These are phyloP conservation scores for Phycomyces blakesleeanus DNA, from an alignment of 192 early-diverging fungal species.

Conservation along the genomic window DNA sequence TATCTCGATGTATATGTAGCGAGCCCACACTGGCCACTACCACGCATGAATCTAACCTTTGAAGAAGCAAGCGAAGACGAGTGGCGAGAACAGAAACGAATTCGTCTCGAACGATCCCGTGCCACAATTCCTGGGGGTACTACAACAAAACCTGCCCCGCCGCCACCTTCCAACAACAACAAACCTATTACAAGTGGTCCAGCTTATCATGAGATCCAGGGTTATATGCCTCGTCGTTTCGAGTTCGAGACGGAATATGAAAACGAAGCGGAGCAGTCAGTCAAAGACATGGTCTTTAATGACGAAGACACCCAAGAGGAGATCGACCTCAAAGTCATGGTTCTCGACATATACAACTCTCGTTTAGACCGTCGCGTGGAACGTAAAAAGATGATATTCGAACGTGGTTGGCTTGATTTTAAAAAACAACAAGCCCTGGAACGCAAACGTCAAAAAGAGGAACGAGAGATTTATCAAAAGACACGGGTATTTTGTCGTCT, in stretches of 20 bases:
- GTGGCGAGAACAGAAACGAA: conserved; percentile 32
- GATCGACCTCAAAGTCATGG: conserved; percentile 81
- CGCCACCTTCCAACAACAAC: conserved; percentile 12
- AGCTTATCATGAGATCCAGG: conserved; percentile 92
- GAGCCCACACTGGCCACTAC: conserved; percentile 77
- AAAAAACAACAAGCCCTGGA: conserved; percentile 74
- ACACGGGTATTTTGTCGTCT: conserved; percentile 86
- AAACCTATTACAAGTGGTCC: conserved; percentile 80
- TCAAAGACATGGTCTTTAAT: conserved; percentile 92
- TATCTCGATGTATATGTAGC: conserved; percentile 82
- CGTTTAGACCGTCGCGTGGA: conserved; percentile 77
- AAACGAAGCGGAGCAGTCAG: conserved; percentile 89
- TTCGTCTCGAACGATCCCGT: conserved; percentile 24
- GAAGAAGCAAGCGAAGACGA: conserved; percentile 47
- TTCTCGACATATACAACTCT: conserved; percentile 92
- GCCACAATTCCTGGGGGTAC: conserved; percentile 5
- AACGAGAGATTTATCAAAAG: conserved; percentile 77
- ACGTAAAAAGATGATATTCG: conserved; percentile 85
- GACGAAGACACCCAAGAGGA: conserved; percentile 87
- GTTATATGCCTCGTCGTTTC: conserved; percentile 93
- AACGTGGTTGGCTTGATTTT: conserved; percentile 84
- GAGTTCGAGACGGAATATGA: conserved; percentile 98
- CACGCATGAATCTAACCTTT: conserved; percentile 70
- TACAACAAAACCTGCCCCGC: conserved; percentile 8
- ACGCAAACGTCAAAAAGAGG: conserved; percentile 81